A percentile compares a stretch with the other conserved stretches of the same genome.
phyloP scores from a whole-genome alignment of 169 alveolate species.

The Cryptosporidium sp. region DNA sequence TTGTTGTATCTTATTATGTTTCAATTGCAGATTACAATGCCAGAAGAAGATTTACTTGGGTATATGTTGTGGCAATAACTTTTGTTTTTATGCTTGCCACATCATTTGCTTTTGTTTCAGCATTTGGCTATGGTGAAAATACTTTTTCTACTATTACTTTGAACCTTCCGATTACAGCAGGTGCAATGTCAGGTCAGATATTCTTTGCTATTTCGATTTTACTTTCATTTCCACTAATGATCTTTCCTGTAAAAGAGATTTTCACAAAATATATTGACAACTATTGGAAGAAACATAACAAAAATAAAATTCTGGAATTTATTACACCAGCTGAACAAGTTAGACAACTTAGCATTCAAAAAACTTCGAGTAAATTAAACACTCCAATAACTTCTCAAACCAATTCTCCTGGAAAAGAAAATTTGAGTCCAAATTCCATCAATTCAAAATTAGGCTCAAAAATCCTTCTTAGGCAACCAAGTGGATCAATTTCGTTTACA shows the following conservation, averaged over 20 bases:
- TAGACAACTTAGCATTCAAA: conserved; percentile 11
- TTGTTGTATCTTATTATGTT: conserved; percentile 57
- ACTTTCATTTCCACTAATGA: conserved; percentile 60
- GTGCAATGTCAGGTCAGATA: conserved; percentile 49
- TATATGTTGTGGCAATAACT: conserved; percentile 15
- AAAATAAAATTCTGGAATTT: conserved; percentile 42
- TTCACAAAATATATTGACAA: conserved; percentile 37
- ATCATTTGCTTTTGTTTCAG: conserved; percentile 45
- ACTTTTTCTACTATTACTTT: conserved; percentile 46
- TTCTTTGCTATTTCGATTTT: conserved; percentile 44
- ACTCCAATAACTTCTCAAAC: background rate
- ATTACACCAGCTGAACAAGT: conserved; percentile 39
- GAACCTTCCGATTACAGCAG: conserved; percentile 47
- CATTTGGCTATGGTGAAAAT: conserved; percentile 37
- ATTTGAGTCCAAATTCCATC: background rate
- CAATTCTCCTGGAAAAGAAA: conserved; percentile 23
- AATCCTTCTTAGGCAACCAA: conserved; percentile 37
- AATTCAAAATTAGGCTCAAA: conserved; percentile 40
- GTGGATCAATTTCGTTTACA: conserved; percentile 55
- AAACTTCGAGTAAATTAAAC: conserved; percentile 5
- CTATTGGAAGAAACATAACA: conserved; percentile 6
- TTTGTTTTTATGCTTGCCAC: conserved; percentile 9
- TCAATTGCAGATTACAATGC: conserved; percentile 46
- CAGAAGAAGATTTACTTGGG: conserved; percentile 26
- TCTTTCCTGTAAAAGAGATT: conserved; percentile 56